Evolutionary conservation across 1,284 basidiomycete genomes (phyloP), one percentile per base, ranked within the genome.

Genomic region (Grifola frondosa): DNA sequence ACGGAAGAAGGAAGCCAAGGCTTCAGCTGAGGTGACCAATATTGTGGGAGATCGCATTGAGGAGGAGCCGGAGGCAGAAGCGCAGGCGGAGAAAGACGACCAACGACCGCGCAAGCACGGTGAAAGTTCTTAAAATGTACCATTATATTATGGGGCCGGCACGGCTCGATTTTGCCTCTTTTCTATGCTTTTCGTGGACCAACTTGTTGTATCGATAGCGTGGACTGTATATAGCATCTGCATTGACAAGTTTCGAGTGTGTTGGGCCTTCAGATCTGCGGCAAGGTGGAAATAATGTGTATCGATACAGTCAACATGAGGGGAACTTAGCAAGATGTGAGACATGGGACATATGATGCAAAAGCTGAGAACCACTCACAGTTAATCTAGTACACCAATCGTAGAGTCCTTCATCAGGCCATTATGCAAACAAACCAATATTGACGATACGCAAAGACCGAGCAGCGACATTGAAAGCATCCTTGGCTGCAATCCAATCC

Each of bases 1-100:
- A 61, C 81, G 84, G 45, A 93, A 93, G 70, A 89, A 90, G 62
- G 87, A 90, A 59, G 86, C 85, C 11, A 91, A 86, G 61, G 77
- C 75, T n/a, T 75, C 75, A 4, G 75, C 73, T 16, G 66, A 69
- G 23, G 68, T 69, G 8, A 70, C 70, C 26, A 59, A 69, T 13
- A 67, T 71, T 20, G 71, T 80, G 16, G 70, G 75, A 46, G 82
- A 88, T 46, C 72, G 75, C 38, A 90, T 90, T 42, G 75, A 82
- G 15, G 87, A 90, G 59, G 87, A 89, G 54, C 86, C 87, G 13
- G 87, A 88, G 61, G 79, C 87, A 7, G 88, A 89, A 59, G 80
- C 69, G 2, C 85, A 88, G 54, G 81, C 78, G 7, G 66, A 66
- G 44, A 52, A 50, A 37, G 62, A 65, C 21, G 61, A 57, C 21